Evolutionary conservation across 305 asterid species (phyloP), one percentile per base, ranked within the genome.

Genomic region (Fraxinus albicans): DNA sequence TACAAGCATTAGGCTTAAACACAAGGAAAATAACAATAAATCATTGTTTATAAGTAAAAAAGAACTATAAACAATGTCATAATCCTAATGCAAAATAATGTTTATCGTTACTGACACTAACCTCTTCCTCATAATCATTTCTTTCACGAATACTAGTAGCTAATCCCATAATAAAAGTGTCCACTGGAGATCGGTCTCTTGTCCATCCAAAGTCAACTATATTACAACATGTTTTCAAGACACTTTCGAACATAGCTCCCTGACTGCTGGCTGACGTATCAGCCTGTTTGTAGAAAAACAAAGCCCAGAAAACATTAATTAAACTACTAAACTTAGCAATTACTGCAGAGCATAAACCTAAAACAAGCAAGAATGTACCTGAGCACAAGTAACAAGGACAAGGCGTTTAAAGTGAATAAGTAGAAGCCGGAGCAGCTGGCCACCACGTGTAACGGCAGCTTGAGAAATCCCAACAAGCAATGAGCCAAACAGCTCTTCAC

Each of bases 381-480:
- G 97, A 85, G 90, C 90, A 88, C 99, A 97, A 78, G 98, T 90
- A 83, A 89, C 91, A 85, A 90, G 88, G 88, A 95, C 99, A 79
- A 95, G 98, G 82, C 91, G 94, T 84, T 97, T 97, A 80, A 93
- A 95, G 60, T 95, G 98, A 88, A 97, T 95, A 77, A 97, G 96
- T 84, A 97, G 90, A 82, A 94, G 92, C 1, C 97, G 93, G 86
- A 97, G 92, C 80, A 95, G 95, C 92, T 97, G 99, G 50, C 99
- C 99, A 74, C 93, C 97, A 76, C 98, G 96, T 78, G 89, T 88
- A 63, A 87, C 86, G 40, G 99, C 98, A 36, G 95, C 97, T 88
- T 97, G 95, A 58, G 96, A 95, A 81, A 97, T 92, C 76, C 98
- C 99, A 85, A 92, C 87, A 80, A 97, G 97, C 88, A 97, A 92